Conservation (phyloP, 2,329 filamentous ascomycete species). For the Xylaria sp. region DNA sequence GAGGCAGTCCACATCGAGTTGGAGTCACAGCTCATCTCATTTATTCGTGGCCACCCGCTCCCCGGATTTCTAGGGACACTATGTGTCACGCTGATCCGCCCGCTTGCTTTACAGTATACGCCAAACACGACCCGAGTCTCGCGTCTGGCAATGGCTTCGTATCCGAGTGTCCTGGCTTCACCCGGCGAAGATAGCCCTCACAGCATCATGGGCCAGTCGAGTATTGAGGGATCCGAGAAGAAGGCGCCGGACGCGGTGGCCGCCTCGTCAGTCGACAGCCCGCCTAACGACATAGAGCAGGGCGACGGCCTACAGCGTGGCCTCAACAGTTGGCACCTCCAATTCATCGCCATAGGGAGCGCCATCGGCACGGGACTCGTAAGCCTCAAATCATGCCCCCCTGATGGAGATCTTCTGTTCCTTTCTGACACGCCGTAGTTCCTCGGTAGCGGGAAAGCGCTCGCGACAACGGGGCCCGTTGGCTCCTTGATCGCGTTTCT, state of each 20-base stretch:
- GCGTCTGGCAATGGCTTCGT: constrained; percentile 15
- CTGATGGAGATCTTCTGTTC: not conserved
- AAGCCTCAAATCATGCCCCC: not conserved
- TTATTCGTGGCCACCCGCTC: constrained; percentile 1
- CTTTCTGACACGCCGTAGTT: constrained; percentile 48
- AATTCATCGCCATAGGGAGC: constrained; percentile 51
- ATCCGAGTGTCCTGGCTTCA: not conserved
- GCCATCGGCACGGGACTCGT: constrained; percentile 73
- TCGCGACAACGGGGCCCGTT: constrained; percentile 68
- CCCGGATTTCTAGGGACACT: not conserved
- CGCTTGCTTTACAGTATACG: constrained; percentile 1
- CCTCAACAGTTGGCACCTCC: constrained; percentile 42
- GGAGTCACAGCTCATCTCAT: not conserved
- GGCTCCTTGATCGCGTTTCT: constrained; percentile 71
- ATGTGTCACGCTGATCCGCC: constrained; percentile 18
- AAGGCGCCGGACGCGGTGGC: not conserved
- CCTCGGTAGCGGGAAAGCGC: constrained; percentile 67
- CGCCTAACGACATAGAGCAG: constrained; percentile 34
- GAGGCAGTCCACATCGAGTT: not conserved
- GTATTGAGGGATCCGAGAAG: constrained; percentile 29
- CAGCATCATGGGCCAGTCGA: not conserved
- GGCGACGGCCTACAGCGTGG: constrained; percentile 42
- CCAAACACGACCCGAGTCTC: not conserved
- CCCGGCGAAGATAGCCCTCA: not conserved
- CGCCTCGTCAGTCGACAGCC: constrained; percentile 21